Conservation (phyloP, 1,284 basidiomycete genomes). For the Malassezia japonica region DNA sequence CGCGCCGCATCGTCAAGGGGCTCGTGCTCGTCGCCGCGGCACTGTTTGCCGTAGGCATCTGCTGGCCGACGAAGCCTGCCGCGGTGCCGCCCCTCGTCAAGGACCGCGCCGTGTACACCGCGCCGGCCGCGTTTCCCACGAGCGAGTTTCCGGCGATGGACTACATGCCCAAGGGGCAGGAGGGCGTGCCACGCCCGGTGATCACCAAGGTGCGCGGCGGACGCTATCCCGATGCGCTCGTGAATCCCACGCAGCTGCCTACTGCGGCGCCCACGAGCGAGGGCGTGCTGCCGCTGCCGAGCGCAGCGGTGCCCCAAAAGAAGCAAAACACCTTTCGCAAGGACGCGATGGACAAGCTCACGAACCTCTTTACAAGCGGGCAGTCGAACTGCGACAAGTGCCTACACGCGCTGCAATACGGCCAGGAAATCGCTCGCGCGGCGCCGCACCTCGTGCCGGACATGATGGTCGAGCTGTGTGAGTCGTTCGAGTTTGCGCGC, state of each 20-base stretch:
- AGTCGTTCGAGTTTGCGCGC: constrained; percentile 56
- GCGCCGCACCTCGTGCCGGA: constrained; percentile 58
- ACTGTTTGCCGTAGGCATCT: constrained; percentile 9
- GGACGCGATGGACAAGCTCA: neutral
- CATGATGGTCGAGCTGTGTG: constrained; percentile 58
- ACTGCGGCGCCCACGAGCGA: constrained; percentile 50
- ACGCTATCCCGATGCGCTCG: constrained; percentile 52
- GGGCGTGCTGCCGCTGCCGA: constrained; percentile 28
- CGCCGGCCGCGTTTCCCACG: constrained; percentile 40
- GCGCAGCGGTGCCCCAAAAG: neutral
- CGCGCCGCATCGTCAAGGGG: constrained; percentile 1
- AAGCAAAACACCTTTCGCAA: constrained; percentile 52
- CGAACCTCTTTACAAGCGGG: constrained; percentile 41
- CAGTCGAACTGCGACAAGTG: constrained; percentile 57
- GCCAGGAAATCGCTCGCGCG: constrained; percentile 61
- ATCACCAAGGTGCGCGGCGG: constrained; percentile 30
- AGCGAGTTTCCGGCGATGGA: constrained; percentile 35
- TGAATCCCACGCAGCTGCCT: constrained; percentile 61
- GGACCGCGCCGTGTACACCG: constrained; percentile 37
- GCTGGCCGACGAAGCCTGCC: constrained; percentile 2
- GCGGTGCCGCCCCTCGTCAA: neutral
- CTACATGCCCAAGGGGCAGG: constrained; percentile 22
- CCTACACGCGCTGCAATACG: constrained; percentile 57
- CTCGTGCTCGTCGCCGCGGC: neutral
- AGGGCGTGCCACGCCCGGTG: constrained; percentile 30